phyloP scores from a whole-genome alignment of 768 basidiomycete genomes.

The Lactifluus rugatus region DNA sequence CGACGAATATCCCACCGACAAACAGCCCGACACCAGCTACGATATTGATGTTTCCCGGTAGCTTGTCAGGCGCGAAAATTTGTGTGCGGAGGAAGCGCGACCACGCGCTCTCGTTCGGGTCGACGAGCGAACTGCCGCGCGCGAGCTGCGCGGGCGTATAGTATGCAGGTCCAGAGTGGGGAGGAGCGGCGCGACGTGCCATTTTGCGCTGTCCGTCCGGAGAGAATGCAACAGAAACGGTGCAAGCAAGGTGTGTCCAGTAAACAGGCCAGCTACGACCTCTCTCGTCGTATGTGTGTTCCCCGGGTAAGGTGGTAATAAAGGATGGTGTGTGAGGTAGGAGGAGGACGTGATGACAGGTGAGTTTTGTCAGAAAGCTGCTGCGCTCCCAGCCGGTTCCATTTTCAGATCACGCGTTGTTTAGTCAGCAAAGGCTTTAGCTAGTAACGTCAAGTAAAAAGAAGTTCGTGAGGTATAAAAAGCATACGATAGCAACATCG shows the following conservation, averaged over 20 bases:
- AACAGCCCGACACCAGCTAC: constrained; percentile 58
- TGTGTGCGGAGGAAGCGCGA: constrained; percentile 48
- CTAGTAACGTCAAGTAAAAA: neutral
- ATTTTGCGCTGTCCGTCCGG: constrained; percentile 28
- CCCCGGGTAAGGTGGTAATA: too few species aligned
- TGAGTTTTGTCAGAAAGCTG: neutral
- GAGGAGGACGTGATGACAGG: constrained; percentile 1
- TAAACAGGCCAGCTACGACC: too few species aligned
- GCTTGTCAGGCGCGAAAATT: constrained; percentile 63
- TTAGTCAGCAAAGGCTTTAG: neutral
- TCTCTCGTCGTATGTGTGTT: neutral
- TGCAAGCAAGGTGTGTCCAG: too few species aligned
- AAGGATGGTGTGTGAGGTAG: neutral
- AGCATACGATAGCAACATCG: neutral
- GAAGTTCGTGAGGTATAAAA: neutral
- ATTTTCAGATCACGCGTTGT: neutral
- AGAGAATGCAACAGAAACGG: too few species aligned
- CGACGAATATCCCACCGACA: constrained; percentile 55
- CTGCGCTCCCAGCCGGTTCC: neutral
- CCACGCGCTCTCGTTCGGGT: constrained; percentile 57
- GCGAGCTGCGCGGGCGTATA: constrained; percentile 37
- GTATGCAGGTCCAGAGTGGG: constrained; percentile 43
- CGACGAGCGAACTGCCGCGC: constrained; percentile 33
- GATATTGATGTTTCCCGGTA: constrained; percentile 65
- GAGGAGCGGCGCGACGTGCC: constrained; percentile 61